These are phyloP conservation scores for Rhodotorula graminis DNA, from an alignment of 768 basidiomycete genomes.

Conservation along the genomic window DNA sequence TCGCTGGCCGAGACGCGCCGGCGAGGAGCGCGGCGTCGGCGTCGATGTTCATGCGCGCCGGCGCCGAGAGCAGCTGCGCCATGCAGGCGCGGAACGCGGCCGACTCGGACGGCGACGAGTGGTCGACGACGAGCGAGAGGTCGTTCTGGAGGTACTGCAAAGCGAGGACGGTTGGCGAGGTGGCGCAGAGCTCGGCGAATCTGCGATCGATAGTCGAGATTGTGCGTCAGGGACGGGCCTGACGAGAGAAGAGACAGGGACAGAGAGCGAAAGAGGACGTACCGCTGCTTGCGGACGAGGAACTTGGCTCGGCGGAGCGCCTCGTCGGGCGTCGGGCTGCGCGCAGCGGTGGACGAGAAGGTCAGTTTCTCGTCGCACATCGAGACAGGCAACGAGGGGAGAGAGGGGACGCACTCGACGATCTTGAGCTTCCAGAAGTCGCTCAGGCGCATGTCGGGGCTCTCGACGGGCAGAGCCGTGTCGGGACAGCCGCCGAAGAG, in stretches of 20 bases:
- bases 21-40: conserved; percentile 1
- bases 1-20: background rate
- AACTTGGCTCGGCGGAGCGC: conserved; percentile 37
- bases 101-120: conserved; percentile 30
- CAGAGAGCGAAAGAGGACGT: background rate
- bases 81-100: conserved; percentile 41
- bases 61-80: conserved; percentile 36
- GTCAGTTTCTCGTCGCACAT: background rate
- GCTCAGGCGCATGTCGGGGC: background rate
- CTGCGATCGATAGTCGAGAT: background rate
- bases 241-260: background rate
- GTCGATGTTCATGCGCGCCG: conserved; percentile 14
- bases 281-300: conserved; percentile 40
- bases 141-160: conserved; percentile 41
- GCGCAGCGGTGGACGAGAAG: too few species aligned
- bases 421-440: conserved; percentile 36
- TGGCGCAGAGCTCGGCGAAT: conserved; percentile 37
- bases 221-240: too few species aligned
- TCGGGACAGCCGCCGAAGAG: conserved; percentile 34
- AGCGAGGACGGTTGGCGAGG: conserved; percentile 30
- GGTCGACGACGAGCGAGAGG: conserved; percentile 37
- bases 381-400: background rate
- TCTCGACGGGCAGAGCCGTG: background rate
- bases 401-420: conserved; percentile 18
- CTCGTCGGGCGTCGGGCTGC: conserved; percentile 36